Percentiles rank a stretch among this genome's conserved stretches.
Evolutionary conservation across 108 stramenopile genomes (phyloP).

Genomic region (Nannochloropsis oceanica): DNA sequence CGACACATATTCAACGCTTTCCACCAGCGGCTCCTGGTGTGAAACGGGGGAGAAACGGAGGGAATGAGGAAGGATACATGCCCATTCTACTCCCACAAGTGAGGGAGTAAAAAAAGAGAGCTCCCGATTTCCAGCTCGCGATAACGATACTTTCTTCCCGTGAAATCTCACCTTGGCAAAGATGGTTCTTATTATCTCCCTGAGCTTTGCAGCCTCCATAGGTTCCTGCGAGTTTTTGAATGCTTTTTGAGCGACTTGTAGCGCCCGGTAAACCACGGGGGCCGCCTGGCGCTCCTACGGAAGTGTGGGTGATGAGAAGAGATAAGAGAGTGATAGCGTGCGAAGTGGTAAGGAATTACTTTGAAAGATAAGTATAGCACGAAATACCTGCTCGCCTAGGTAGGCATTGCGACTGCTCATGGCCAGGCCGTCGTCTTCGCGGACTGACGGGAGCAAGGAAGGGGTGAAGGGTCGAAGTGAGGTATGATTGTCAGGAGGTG

Average conservation of each 20-base stretch:
- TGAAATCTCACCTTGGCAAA: background rate
- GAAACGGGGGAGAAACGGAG: background rate
- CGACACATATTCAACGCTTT: slow-evolving; percentile 22
- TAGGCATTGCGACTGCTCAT: slow-evolving; percentile 92
- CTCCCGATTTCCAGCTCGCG: too few species aligned
- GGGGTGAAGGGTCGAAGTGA: background rate
- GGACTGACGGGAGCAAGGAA: background rate
- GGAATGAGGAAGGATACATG: slow-evolving; percentile 1
- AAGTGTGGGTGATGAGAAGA: background rate
- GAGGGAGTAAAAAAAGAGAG: background rate
- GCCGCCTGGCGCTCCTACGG: slow-evolving; percentile 58
- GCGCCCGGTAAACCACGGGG: slow-evolving; percentile 54
- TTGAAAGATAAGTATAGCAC: too few species aligned
- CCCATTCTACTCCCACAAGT: background rate
- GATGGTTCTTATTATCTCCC: background rate
- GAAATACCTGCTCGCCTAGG: slow-evolving; percentile 29
- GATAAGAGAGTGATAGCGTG: too few species aligned
- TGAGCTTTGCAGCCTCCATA: background rate
- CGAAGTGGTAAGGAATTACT: too few species aligned
- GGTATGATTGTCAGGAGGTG: background rate
- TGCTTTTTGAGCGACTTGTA: slow-evolving; percentile 33
- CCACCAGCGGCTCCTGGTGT: slow-evolving; percentile 11
- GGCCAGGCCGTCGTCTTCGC: slow-evolving; percentile 84
- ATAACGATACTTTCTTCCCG: too few species aligned
- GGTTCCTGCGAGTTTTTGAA: background rate